Percentiles rank a stretch among this genome's conserved stretches.
phyloP scores from a whole-genome alignment of 2,329 filamentous ascomycete species.

The Claviceps pazoutovae region DNA sequence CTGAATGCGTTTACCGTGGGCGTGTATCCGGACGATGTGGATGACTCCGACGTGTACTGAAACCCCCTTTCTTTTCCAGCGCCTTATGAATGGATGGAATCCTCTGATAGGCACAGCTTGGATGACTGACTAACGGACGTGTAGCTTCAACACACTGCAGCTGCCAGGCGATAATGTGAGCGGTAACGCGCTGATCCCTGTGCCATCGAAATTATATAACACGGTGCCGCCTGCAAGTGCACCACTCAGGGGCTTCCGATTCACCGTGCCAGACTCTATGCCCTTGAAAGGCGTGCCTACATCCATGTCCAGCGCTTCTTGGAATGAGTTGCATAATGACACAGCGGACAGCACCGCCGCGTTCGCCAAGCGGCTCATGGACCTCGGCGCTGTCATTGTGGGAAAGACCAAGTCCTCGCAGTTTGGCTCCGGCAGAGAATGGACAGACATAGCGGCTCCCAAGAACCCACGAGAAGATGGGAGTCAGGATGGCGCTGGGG shows the following conservation, averaged over 20 bases:
- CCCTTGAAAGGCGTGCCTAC: slow-evolving; percentile 36
- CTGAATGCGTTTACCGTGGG: slow-evolving; percentile 23
- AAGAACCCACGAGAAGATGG: slow-evolving; percentile 34
- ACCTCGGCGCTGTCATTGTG: slow-evolving; percentile 42
- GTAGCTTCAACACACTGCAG: slow-evolving; percentile 4
- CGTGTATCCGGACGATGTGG: slow-evolving; percentile 20
- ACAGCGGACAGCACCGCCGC: slow-evolving; percentile 30
- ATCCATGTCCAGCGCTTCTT: slow-evolving; percentile 43
- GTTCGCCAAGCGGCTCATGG: slow-evolving; percentile 39
- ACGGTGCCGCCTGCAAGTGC: slow-evolving; percentile 14
- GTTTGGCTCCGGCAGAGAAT: slow-evolving; percentile 30
- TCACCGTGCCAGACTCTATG: slow-evolving; percentile 21
- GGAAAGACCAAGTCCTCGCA: slow-evolving; percentile 39
- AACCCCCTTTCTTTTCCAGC: not conserved
- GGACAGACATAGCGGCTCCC: slow-evolving; percentile 25
- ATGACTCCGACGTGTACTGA: slow-evolving; percentile 2
- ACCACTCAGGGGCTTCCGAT: slow-evolving; percentile 23
- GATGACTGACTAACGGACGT: not conserved
- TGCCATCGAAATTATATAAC: slow-evolving; percentile 25
- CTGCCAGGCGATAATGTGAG: not conserved
- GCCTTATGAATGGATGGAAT: not conserved
- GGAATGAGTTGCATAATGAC: slow-evolving; percentile 36
- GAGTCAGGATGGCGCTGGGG: slow-evolving; percentile 23
- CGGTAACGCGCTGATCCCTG: slow-evolving; percentile 17
- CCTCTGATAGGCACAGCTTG: not conserved